Percentiles rank a stretch among this genome's conserved stretches.
Conservation (phyloP, 257 asterid species). For the Solanum pimpinellifolium region DNA sequence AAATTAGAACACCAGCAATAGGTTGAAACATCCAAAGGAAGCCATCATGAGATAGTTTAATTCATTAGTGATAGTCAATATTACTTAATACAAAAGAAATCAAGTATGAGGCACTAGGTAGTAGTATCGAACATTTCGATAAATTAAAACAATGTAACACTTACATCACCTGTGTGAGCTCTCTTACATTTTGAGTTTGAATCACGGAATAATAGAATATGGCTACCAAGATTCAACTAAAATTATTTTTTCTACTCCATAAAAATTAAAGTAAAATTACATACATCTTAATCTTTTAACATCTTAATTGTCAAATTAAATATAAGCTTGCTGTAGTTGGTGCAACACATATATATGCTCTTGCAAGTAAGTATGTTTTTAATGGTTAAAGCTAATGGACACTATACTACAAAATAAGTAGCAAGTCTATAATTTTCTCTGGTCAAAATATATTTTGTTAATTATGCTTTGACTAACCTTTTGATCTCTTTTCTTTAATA, state of each 20-base stretch:
- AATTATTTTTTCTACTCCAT: too few relatives aligned
- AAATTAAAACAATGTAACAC: neutral
- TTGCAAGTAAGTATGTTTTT: too few relatives aligned
- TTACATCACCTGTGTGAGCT: neutral
- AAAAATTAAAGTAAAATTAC: too few relatives aligned
- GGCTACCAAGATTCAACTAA: neutral
- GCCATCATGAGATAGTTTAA: neutral
- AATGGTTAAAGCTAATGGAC: too few relatives aligned
- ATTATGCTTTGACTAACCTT: too few relatives aligned
- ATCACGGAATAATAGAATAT: neutral
- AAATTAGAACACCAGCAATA: neutral
- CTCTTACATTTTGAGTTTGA: too few relatives aligned
- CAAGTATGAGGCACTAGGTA: neutral
- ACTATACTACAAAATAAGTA: too few relatives aligned
- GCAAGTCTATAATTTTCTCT: neutral
- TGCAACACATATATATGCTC: too few relatives aligned
- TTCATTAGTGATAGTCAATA: neutral
- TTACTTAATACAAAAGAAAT: neutral
- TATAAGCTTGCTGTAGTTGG: too few relatives aligned
- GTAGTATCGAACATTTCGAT: neutral
- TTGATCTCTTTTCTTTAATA: neutral
- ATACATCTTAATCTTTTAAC: too few relatives aligned
- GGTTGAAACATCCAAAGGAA: neutral
- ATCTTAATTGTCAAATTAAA: too few relatives aligned
- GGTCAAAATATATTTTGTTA: neutral